Evolutionary conservation across 1,139 yeast genomes (phyloP), one percentile per base, ranked within the genome.

Genomic region (Saccharomyces hybrid): DNA sequence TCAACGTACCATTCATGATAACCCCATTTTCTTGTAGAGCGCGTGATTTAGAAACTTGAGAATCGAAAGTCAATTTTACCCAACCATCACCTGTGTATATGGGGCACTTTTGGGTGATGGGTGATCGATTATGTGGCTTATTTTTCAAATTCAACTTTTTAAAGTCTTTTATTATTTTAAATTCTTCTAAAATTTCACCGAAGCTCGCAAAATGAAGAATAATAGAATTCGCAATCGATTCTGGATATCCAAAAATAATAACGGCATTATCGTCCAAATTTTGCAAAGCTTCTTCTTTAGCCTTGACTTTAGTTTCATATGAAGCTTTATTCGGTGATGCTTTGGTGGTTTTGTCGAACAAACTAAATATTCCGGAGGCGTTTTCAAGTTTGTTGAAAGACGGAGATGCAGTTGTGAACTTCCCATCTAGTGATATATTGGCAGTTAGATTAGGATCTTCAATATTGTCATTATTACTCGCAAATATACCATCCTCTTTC

Each of bases 241-340:
- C 90, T 1, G 95, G 89, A 68, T 87, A 90, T 0, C 97, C 97
- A 70, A 87, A 89, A 13, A 90, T 88, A 46, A 89, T 72, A 1
- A 91, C 87, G 0, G 95, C 87, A 48, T 82, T 76, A 56, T 81
- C 86, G 28, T 71, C 44, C n/a, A 8, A 16, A 38, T 38, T 19
- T 7, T 2, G 13, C 4, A 13, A 38, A 16, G 29, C 53, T 46
- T 51, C 56, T 49, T 55, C 54, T 52, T 61, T 56, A 34, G 49
- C 19, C 29, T 41, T 53, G 42, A 55, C 48, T 41, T 54, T 50
- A 41, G 57, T 54, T 48, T 55, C 32, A 53, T 53, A 27, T 50
- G 44, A 11, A 1, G 9, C 42, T 7, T 16, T 16, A 38, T 9
- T 38, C 23, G 44, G 26, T 9, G 44, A 9, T 9, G 6, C 44